A percentile compares a stretch with the other conserved stretches of the same genome.
Conservation (phyloP, 345 rosid species). For the Stellera chamaejasme region DNA sequence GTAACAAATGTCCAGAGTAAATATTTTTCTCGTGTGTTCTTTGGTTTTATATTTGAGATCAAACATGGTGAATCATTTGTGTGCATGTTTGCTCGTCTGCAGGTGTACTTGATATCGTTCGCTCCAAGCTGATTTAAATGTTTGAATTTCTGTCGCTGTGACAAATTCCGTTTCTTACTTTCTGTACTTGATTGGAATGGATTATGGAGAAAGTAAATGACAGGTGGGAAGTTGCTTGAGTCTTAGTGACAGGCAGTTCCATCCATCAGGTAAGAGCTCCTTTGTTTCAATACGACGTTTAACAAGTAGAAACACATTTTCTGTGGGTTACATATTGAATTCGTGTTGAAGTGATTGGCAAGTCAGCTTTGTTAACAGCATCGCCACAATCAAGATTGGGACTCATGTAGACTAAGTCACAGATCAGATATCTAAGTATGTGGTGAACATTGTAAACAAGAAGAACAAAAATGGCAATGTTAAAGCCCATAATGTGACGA, state of each 20-base stretch:
- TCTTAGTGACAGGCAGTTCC: conserved; percentile 86
- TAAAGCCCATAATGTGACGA: conserved; percentile 79
- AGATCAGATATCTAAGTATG: conserved; percentile 75
- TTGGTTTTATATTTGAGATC: too few relatives aligned
- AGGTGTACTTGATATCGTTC: conserved; percentile 23
- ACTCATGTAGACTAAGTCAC: conserved; percentile 95
- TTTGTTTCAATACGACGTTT: background rate
- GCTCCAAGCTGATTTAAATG: background rate
- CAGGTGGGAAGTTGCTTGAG: conserved; percentile 89
- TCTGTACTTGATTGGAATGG: conserved; percentile 30
- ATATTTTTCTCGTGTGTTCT: background rate
- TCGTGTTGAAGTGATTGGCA: conserved; percentile 18
- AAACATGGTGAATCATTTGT: too few relatives aligned
- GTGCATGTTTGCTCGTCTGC: too few relatives aligned
- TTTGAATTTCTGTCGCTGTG: background rate
- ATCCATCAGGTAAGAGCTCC: conserved; percentile 63
- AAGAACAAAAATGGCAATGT: conserved; percentile 76
- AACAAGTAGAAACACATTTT: too few relatives aligned
- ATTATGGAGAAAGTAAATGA: conserved; percentile 58
- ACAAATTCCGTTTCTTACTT: conserved; percentile 11
- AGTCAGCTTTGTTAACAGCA: conserved; percentile 91
- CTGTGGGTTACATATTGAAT: background rate
- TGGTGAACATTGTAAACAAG: conserved; percentile 68
- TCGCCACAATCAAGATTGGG: conserved; percentile 93
- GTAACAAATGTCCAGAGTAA: background rate